Evolutionary conservation across 495 filamentous ascomycete genomes (phyloP), one percentile per base, ranked within the genome.

Genomic region (Aspergillus baeticus): DNA sequence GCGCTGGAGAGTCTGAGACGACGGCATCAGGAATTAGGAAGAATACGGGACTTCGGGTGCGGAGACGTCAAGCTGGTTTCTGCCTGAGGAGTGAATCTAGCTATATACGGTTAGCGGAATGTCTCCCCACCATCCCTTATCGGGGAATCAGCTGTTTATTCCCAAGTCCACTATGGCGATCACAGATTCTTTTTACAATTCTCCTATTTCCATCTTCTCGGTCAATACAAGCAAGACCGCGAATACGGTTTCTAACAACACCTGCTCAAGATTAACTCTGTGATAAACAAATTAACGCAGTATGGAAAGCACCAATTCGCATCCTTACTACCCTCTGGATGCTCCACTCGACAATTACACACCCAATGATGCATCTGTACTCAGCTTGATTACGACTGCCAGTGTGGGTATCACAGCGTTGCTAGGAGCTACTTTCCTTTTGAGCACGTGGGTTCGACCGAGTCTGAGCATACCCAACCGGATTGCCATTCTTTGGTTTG

Each of bases 271-370:
- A 3, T 29, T 29, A 8, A 8, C 26, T 29, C 26, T 29, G 26
- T 29, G 3, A 29, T 29, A 4, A 3, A 8, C 4, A 29, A 29
- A 29, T 29, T 29, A 20, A 22, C 2, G 22, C 35, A 59, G n/a
- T 2, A 69, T 71, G 66, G 33, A 54, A 20, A 43, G 57, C 34
- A 46, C 45, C 51, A 47, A 60, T 51, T 59, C 65, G 17, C 88
- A 93, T 59, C 88, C 89, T 10, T 93, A 91, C 67, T 89, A 87
- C 59, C 90, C 90, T 11, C 62, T 81, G 3, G 81, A 82, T 44
- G 81, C 81, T 13, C 52, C 74, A 17, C 84, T 94, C 43, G 70
- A 77, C 11, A 77, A 70, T 26, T 94, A 90, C 68, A 63, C 76
- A 41, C 75, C 82, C 54, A 90, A 89, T 70, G 72, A 80, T 61